A percentile compares a stretch with the other conserved stretches of the same genome.
Conservation (phyloP, 176 grass and related monocot genomes). For the Oropetium thomaeum region DNA sequence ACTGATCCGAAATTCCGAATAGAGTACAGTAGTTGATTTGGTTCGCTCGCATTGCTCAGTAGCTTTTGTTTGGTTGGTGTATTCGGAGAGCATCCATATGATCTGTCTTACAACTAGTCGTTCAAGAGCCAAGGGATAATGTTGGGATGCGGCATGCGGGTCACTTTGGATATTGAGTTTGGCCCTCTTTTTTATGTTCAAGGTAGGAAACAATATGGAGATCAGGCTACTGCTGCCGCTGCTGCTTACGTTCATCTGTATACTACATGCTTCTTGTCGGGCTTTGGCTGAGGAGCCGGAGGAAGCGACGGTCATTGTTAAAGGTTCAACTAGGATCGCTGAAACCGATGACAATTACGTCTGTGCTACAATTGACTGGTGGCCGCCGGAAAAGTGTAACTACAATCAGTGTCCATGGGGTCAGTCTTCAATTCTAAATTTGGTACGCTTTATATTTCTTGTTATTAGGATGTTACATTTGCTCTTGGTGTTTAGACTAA, state of each 20-base stretch:
- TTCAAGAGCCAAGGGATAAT: background rate
- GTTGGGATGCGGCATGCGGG: background rate
- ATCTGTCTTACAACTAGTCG: background rate
- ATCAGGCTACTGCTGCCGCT: conserved; percentile 2
- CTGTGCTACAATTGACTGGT: conserved; percentile 98
- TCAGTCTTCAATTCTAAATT: conserved; percentile 80
- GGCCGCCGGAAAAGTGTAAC: conserved; percentile 96
- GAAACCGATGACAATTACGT: conserved; percentile 67
- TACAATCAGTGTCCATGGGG: conserved; percentile 98
- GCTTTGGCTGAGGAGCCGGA: conserved; percentile 49
- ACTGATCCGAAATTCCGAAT: too few species aligned
- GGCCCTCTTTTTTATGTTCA: background rate
- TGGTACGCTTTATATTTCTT: conserved; percentile 50
- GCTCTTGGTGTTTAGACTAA: conserved; percentile 2
- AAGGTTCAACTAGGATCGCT: conserved; percentile 64
- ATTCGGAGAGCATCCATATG: background rate
- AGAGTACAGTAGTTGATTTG: too few species aligned
- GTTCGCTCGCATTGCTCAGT: too few species aligned
- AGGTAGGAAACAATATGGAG: conserved; percentile 28
- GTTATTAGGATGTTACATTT: background rate
- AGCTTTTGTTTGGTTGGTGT: background rate
- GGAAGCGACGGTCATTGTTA: conserved; percentile 62
- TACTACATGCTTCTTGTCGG: conserved; percentile 30
- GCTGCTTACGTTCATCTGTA: conserved; percentile 33
- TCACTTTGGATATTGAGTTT: background rate